Conservation (phyloP, 2,329 filamentous ascomycete species). For the Alternaria sp. region DNA sequence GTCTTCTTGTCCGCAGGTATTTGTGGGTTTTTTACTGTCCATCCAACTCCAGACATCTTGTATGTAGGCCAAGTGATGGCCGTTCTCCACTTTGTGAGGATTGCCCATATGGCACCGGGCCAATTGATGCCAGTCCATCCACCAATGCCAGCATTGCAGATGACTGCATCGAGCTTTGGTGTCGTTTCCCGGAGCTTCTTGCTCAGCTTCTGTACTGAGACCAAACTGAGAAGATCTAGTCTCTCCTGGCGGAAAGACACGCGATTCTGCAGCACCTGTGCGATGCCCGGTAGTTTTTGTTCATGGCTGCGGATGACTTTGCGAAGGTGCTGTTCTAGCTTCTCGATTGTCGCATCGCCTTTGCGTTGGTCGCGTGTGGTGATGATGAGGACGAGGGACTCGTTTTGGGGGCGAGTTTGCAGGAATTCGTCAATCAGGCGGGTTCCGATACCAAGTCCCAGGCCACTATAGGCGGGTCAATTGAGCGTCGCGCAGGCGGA, state of each 20-base stretch:
- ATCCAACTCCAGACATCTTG: conserved; percentile 71
- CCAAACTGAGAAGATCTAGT: conserved; percentile 65
- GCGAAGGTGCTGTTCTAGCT: conserved; percentile 70
- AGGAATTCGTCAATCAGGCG: conserved; percentile 93
- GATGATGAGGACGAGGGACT: conserved; percentile 80
- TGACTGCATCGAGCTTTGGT: conserved; percentile 77
- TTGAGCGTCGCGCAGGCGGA: background rate
- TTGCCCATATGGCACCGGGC: conserved; percentile 63
- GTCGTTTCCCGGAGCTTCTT: conserved; percentile 63
- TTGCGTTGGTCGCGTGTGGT: conserved; percentile 82
- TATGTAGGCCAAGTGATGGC: conserved; percentile 79
- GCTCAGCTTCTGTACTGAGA: conserved; percentile 63
- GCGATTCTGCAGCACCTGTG: conserved; percentile 51
- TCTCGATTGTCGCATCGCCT: conserved; percentile 73
- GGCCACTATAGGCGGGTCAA: conserved; percentile 69
- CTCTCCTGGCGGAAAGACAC: conserved; percentile 65
- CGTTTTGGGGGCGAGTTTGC: conserved; percentile 67
- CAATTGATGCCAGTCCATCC: conserved; percentile 85
- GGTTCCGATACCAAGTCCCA: conserved; percentile 83
- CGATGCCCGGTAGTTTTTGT: conserved; percentile 48
- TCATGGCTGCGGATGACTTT: conserved; percentile 52
- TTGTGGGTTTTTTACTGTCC: conserved; percentile 61
- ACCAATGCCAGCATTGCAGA: conserved; percentile 89
- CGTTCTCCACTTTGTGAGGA: conserved; percentile 70
- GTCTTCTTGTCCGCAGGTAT: conserved; percentile 44